Conservation (phyloP, 2,329 filamentous ascomycete species). For the Neospermospora avenae region DNA sequence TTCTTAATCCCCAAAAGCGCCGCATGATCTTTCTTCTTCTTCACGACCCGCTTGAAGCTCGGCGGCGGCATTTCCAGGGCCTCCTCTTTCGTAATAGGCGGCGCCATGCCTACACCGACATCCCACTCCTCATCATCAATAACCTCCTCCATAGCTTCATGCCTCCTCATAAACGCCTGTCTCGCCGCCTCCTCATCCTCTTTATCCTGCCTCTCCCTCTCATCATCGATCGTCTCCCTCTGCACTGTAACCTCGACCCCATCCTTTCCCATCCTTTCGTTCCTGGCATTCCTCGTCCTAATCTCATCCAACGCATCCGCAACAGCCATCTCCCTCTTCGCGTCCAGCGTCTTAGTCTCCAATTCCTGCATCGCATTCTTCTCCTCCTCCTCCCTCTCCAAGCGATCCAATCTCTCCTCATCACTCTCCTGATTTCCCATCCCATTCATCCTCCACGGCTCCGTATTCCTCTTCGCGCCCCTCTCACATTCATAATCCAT, state of each 20-base stretch:
- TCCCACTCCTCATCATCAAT: constrained; percentile 35
- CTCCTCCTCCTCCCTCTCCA: constrained; percentile 78
- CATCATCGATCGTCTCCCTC: constrained; percentile 51
- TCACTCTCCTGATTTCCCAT: constrained; percentile 70
- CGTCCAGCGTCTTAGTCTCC: constrained; percentile 89
- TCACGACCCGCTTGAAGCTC: constrained; percentile 71
- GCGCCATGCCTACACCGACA: constrained; percentile 32
- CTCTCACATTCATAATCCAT: constrained; percentile 79
- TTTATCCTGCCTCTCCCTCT: constrained; percentile 63
- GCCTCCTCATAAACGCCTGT: constrained; percentile 61
- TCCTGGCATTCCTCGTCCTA: constrained; percentile 81
- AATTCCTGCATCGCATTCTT: constrained; percentile 92
- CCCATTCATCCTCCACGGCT: constrained; percentile 71
- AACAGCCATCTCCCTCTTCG: constrained; percentile 92
- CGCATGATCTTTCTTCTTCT: constrained; percentile 82
- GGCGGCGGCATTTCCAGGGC: constrained; percentile 50
- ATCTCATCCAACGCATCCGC: constrained; percentile 97
- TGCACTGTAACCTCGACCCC: constrained; percentile 58
- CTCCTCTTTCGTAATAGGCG: constrained; percentile 37
- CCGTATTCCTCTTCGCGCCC: constrained; percentile 90
- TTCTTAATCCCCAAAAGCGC: constrained; percentile 83
- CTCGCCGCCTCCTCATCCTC: constrained; percentile 83
- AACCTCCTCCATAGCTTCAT: constrained; percentile 35
- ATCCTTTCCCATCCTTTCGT: constrained; percentile 72
- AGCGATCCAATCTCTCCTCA: constrained; percentile 78